Percentiles rank a stretch among this genome's conserved stretches.
Conservation (phyloP, 495 filamentous ascomycete genomes). For the Collariella sp. region DNA sequence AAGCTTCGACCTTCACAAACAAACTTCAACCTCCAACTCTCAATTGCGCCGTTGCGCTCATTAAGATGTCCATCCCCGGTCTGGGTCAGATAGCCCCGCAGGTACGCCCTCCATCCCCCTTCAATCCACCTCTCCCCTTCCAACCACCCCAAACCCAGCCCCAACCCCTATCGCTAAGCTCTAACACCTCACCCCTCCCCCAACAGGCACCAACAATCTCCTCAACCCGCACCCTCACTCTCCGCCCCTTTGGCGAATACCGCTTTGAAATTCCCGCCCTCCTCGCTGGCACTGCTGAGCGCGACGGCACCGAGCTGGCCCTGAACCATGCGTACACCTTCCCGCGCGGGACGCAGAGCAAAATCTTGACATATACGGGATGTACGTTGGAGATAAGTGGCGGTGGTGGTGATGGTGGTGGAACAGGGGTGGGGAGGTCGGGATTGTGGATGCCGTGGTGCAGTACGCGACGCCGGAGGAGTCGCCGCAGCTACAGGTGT, state of each 20-base stretch:
- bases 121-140: not conserved
- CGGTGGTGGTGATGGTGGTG: not conserved
- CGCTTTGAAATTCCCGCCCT: slow-evolving; percentile 81
- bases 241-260: slow-evolving; percentile 62
- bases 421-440: slow-evolving; percentile 12
- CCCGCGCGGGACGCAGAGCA: slow-evolving; percentile 62
- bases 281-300: slow-evolving; percentile 74
- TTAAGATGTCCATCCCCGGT: slow-evolving; percentile 40
- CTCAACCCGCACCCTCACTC: slow-evolving; percentile 26
- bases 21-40: not conserved
- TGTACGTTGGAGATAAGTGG: slow-evolving; percentile 65
- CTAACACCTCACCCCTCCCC: not conserved
- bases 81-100: slow-evolving; percentile 40
- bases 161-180: not conserved
- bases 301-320: slow-evolving; percentile 93
- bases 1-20: not conserved
- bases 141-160: not conserved
- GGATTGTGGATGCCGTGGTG: slow-evolving; percentile 35
- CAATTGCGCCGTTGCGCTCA: not conserved
- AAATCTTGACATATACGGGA: slow-evolving; percentile 86
- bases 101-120: slow-evolving; percentile 20
- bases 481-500: slow-evolving; percentile 71
- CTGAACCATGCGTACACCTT: slow-evolving; percentile 74
- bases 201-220: slow-evolving; percentile 13
- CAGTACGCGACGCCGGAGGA: slow-evolving; percentile 71